phyloP scores from a whole-genome alignment of 1,284 basidiomycete species.

The Cryptococcus wingfieldii region DNA sequence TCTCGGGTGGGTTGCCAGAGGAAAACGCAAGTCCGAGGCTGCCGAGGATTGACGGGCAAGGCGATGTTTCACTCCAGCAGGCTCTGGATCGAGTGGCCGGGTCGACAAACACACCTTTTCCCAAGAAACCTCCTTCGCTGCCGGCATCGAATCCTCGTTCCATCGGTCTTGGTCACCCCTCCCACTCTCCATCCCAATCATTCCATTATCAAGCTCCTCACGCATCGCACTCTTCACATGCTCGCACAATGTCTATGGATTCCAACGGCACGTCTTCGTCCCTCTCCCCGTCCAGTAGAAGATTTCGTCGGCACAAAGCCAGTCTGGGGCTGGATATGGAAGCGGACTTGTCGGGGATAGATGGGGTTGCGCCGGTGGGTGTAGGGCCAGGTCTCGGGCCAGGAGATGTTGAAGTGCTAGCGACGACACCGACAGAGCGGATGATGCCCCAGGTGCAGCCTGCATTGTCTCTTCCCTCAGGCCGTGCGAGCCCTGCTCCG shows the following conservation, averaged over 20 bases:
- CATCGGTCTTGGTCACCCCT: conserved; percentile 21
- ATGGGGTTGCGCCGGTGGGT: conserved; percentile 12
- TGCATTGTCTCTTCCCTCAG: background rate
- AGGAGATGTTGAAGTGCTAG: conserved; percentile 18
- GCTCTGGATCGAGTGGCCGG: conserved; percentile 14
- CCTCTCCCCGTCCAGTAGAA: conserved; percentile 6
- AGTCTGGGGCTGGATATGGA: conserved; percentile 32
- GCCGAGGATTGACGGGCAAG: conserved; percentile 5
- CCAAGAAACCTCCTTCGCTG: background rate
- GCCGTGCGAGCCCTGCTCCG: too few relatives aligned
- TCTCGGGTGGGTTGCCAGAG: background rate
- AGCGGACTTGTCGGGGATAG: conserved; percentile 24
- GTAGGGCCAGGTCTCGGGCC: background rate
- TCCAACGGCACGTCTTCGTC: conserved; percentile 4
- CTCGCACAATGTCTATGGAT: background rate
- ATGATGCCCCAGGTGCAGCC: background rate
- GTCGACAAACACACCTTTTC: background rate
- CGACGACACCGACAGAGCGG: conserved; percentile 11
- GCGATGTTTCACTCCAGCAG: conserved; percentile 13
- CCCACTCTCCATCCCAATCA: conserved; percentile 4
- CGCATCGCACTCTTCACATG: background rate
- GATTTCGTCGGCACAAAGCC: conserved; percentile 6
- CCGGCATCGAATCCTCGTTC: background rate
- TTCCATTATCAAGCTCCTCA: background rate
- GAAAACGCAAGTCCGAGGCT: background rate